These are phyloP conservation scores for Cercospora sesami DNA, from an alignment of 2,329 filamentous ascomycete genomes.

Conservation along the genomic window DNA sequence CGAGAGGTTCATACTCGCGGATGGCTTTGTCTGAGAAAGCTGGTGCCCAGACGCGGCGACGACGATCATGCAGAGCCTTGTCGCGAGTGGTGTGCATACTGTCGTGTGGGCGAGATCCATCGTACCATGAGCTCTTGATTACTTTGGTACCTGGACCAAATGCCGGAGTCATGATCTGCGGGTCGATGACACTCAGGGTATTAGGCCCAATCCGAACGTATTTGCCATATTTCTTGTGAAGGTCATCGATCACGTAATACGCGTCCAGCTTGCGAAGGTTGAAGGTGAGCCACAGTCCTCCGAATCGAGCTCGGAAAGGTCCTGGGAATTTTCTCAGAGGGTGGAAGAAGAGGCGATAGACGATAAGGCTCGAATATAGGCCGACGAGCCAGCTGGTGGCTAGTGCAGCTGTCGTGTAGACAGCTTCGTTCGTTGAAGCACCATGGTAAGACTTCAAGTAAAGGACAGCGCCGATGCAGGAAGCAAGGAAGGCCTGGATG, in stretches of 20 bases:
- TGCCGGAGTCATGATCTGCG: slow-evolving; percentile 42
- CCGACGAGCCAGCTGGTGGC: slow-evolving; percentile 28
- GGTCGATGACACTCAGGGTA: slow-evolving; percentile 41
- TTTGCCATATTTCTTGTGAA: slow-evolving; percentile 41
- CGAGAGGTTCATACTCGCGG: slow-evolving; percentile 45
- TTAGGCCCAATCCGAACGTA: slow-evolving; percentile 42
- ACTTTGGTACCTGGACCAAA: slow-evolving; percentile 44
- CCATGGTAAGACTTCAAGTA: slow-evolving; percentile 18
- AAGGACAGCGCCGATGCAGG: slow-evolving; percentile 14
- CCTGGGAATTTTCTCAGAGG: slow-evolving; percentile 38
- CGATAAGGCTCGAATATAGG: slow-evolving; percentile 38
- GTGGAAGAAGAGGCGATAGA: slow-evolving; percentile 41
- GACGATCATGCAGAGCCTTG: slow-evolving; percentile 40
- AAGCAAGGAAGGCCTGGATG: slow-evolving; percentile 21
- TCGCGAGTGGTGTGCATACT: slow-evolving; percentile 46
- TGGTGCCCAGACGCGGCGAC: slow-evolving; percentile 45
- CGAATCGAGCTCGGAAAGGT: slow-evolving; percentile 39
- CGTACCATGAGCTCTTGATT: slow-evolving; percentile 47
- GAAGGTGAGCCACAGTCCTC: slow-evolving; percentile 36
- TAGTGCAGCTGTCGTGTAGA: slow-evolving; percentile 16
- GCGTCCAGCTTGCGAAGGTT: slow-evolving; percentile 31
- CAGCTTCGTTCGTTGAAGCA: slow-evolving; percentile 7
- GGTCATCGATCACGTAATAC: slow-evolving; percentile 31
- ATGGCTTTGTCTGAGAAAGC: slow-evolving; percentile 47
- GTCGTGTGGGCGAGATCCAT: slow-evolving; percentile 35